These are phyloP conservation scores for Coemansia sp. DNA, from an alignment of 192 early-diverging fungal species.

Conservation along the genomic window DNA sequence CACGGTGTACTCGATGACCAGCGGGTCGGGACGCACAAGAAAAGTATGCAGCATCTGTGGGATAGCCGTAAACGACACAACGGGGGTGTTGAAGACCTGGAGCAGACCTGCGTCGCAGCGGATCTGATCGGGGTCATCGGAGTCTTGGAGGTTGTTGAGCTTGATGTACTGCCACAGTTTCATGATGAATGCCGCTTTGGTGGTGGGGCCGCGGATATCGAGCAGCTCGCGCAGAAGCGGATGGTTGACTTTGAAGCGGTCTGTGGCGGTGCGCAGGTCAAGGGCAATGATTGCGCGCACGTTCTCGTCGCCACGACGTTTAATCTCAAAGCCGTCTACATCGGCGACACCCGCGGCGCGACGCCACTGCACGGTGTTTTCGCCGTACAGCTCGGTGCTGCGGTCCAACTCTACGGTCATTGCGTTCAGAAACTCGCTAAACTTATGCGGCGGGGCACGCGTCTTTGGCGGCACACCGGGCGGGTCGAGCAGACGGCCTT, in stretches of 20 bases:
- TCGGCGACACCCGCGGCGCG: conserved; percentile 30
- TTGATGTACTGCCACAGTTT: conserved; percentile 97
- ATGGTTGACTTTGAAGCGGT: conserved; percentile 74
- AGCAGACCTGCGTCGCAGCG: conserved; percentile 75
- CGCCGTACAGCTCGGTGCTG: conserved; percentile 71
- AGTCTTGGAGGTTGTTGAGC: conserved; percentile 85
- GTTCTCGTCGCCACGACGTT: conserved; percentile 84
- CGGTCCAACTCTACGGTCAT: conserved; percentile 85
- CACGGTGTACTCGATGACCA: conserved; percentile 88
- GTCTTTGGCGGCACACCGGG: conserved; percentile 58
- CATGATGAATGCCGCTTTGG: conserved; percentile 64
- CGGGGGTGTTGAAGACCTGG: conserved; percentile 62
- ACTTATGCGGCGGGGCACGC: conserved; percentile 64
- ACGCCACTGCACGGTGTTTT: conserved; percentile 54
- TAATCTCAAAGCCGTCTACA: conserved; percentile 87
- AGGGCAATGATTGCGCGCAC: conserved; percentile 78
- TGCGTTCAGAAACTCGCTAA: conserved; percentile 80
- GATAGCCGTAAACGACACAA: conserved; percentile 77
- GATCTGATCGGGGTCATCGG: conserved; percentile 83
- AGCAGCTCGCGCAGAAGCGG: conserved; percentile 72
- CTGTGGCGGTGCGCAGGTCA: conserved; percentile 72
- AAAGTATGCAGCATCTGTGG: conserved; percentile 77
- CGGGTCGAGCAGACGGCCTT: conserved; percentile 84
- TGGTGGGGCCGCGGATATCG: conserved; percentile 58
- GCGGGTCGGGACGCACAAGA: conserved; percentile 78